A percentile compares a stretch with the other conserved stretches of the same genome.
Conservation (phyloP, 371 early-diverging fungal genomes). For the Mortierella sp. region DNA sequence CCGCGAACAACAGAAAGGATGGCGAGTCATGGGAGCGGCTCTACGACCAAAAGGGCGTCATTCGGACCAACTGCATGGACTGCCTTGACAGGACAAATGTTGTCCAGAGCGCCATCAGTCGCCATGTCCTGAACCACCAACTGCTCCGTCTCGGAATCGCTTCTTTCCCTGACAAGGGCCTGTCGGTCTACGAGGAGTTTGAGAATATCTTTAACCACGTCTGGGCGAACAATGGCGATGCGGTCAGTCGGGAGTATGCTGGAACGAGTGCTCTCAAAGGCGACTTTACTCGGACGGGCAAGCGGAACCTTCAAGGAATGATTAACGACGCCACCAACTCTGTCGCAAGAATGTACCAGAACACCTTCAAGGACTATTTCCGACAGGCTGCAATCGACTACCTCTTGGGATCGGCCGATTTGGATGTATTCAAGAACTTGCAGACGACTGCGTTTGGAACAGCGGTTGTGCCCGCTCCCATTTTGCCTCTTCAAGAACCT, state of each 20-base stretch:
- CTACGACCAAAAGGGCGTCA: conserved; percentile 84
- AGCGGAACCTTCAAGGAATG: conserved; percentile 77
- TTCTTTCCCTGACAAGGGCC: conserved; percentile 72
- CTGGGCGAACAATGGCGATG: conserved; percentile 81
- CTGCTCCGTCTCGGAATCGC: conserved; percentile 73
- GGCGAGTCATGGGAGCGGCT: conserved; percentile 39
- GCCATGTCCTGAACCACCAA: conserved; percentile 75
- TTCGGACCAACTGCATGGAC: conserved; percentile 99
- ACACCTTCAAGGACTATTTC: conserved; percentile 77
- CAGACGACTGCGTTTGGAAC: conserved; percentile 57
- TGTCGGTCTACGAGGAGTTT: conserved; percentile 71
- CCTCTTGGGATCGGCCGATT: conserved; percentile 53
- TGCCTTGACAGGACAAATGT: conserved; percentile 99
- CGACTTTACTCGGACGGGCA: conserved; percentile 79
- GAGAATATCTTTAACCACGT: conserved; percentile 74
- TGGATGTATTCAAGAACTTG: conserved; percentile 58
- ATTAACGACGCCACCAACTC: conserved; percentile 84
- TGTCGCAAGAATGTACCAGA: conserved; percentile 78
- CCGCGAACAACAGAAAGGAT: not conserved
- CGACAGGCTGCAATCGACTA: conserved; percentile 63
- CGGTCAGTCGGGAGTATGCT: conserved; percentile 74
- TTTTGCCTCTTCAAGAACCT: conserved; percentile 18
- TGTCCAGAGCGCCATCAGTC: conserved; percentile 93
- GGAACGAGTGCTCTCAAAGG: conserved; percentile 82
- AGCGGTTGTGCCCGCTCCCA: conserved; percentile 36